Evolutionary conservation across 177 flowering plant species (phyloP).

Genomic region (Telopea speciosissima): DNA sequence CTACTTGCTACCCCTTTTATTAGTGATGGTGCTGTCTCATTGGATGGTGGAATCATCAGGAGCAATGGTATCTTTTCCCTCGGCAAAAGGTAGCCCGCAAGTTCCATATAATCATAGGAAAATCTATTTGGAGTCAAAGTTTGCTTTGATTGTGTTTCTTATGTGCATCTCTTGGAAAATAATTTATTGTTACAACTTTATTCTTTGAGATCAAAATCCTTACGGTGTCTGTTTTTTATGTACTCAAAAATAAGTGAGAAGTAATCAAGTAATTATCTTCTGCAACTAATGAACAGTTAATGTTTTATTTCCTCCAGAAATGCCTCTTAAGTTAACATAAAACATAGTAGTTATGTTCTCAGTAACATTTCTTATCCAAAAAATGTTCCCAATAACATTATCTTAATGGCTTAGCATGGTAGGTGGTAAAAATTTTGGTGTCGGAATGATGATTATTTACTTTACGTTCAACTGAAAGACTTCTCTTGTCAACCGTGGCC

Average conservation of each 20-base stretch:
- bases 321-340: not conserved
- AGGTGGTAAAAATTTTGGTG: no score
- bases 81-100: slow-evolving; percentile 49
- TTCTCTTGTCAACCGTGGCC: not conserved
- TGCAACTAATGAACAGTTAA: not conserved
- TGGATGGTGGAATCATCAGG: slow-evolving; percentile 86
- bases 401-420: no score
- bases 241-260: not conserved
- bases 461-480: no score
- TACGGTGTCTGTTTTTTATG: not conserved
- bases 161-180: not conserved
- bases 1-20: slow-evolving; percentile 59
- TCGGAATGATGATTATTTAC: no score
- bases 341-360: not conserved
- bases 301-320: not conserved
- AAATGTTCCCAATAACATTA: no score
- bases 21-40: slow-evolving; percentile 77
- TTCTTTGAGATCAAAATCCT: not conserved
- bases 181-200: not conserved
- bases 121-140: not conserved
- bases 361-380: no score
- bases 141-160: not conserved
- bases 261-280: no score
- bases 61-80: slow-evolving; percentile 45
- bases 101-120: not conserved